Evolutionary conservation across 768 basidiomycete genomes (phyloP).

Genomic region (Lentinula edodes): DNA sequence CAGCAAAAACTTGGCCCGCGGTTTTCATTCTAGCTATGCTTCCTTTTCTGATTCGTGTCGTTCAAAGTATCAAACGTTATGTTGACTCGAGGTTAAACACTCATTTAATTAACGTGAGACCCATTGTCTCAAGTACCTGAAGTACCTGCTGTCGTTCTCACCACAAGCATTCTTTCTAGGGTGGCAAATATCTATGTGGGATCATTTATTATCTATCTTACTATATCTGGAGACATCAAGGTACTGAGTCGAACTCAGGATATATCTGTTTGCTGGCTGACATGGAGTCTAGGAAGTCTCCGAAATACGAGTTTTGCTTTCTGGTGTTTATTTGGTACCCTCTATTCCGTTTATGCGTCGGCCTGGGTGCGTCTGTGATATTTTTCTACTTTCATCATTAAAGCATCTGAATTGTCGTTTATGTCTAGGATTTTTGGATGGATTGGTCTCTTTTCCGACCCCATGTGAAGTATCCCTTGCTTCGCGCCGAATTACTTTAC

Average conservation of each 20-base stretch:
- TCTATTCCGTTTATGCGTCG: slow-evolving; percentile 66
- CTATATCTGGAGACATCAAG: slow-evolving; percentile 71
- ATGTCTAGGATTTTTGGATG: slow-evolving; percentile 69
- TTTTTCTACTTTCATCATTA: background rate
- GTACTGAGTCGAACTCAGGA: slow-evolving; percentile 25
- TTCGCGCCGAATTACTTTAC: slow-evolving; percentile 77
- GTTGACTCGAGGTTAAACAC: slow-evolving; percentile 65
- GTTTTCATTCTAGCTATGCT: slow-evolving; percentile 55
- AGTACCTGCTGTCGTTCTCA: background rate
- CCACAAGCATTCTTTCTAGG: slow-evolving; percentile 37
- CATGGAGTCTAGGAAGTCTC: slow-evolving; percentile 21
- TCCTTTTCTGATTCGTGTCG: slow-evolving; percentile 71
- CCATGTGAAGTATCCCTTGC: slow-evolving; percentile 47
- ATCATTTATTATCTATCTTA: slow-evolving; percentile 66
- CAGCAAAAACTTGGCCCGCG: slow-evolving; percentile 52
- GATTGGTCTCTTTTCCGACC: slow-evolving; percentile 85
- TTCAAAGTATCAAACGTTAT: slow-evolving; percentile 88
- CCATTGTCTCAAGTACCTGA: background rate
- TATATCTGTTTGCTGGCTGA: background rate
- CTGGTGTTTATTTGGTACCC: slow-evolving; percentile 60
- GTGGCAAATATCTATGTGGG: slow-evolving; percentile 74
- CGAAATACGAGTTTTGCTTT: slow-evolving; percentile 51
- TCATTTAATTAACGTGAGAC: slow-evolving; percentile 81
- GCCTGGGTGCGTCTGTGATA: slow-evolving; percentile 59
- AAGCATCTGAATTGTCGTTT: background rate